Conservation (phyloP, 768 basidiomycete species). For the Boletus pseudopeckii region DNA sequence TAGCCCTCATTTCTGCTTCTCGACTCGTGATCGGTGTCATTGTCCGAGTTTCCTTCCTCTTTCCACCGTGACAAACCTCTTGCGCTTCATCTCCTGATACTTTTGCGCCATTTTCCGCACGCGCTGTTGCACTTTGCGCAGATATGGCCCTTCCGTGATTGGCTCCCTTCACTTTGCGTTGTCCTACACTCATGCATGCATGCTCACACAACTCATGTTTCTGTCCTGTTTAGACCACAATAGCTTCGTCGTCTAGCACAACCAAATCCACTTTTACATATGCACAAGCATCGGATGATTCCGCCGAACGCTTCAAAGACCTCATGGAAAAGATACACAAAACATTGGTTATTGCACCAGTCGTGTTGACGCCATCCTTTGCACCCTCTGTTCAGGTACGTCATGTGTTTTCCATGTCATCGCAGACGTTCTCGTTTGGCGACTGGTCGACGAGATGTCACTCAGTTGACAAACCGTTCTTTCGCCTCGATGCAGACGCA, state of each 20-base stretch:
- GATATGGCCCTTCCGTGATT: slow-evolving; percentile 11
- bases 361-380: slow-evolving; percentile 35
- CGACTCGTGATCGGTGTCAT: neutral
- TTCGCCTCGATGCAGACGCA: slow-evolving; percentile 8
- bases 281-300: slow-evolving; percentile 3
- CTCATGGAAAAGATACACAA: slow-evolving; percentile 66
- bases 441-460: neutral
- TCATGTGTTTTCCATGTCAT: slow-evolving; percentile 1
- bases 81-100: neutral
- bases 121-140: neutral
- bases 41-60: neutral
- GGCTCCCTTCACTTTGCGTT: slow-evolving; percentile 5
- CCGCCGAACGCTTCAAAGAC: slow-evolving; percentile 42
- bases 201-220: slow-evolving; percentile 15
- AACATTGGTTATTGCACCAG: slow-evolving; percentile 57
- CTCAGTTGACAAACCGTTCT: slow-evolving; percentile 3
- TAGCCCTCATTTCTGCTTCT: slow-evolving; percentile 4
- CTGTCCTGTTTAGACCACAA: slow-evolving; percentile 4
- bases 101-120: neutral
- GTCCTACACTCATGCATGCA: neutral
- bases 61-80: neutral
- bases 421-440: neutral
- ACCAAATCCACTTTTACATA: slow-evolving; percentile 11
- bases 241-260: neutral
- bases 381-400: slow-evolving; percentile 14